phyloP scores from a whole-genome alignment of 306 rosid species.

The Spatholobus suberectus region DNA sequence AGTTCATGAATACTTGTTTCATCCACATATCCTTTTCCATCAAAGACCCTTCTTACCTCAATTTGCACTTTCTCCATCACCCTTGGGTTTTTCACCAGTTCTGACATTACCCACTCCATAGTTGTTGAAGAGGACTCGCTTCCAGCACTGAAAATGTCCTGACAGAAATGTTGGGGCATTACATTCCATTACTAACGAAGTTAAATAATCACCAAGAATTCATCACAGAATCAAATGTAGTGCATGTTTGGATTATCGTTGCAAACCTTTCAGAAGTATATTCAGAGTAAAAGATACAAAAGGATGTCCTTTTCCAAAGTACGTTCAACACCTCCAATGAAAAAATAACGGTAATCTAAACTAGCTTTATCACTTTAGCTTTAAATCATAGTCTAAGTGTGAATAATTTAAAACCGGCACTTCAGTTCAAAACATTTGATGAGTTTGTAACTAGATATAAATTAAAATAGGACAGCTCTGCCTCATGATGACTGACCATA shows the following conservation, averaged over 20 bases:
- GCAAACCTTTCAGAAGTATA: too few relatives aligned
- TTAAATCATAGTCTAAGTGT: neutral
- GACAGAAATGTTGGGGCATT: conserved; percentile 12
- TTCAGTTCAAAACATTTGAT: neutral
- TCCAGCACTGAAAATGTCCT: conserved; percentile 51
- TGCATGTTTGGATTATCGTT: too few relatives aligned
- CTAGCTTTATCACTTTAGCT: neutral
- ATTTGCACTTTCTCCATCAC: conserved; percentile 37
- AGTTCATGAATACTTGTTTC: conserved; percentile 38
- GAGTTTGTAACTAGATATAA: too few relatives aligned
- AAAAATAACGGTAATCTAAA: too few relatives aligned
- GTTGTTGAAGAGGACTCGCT: conserved; percentile 32
- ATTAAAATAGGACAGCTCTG: too few relatives aligned
- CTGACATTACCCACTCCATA: conserved; percentile 48
- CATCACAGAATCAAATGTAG: neutral
- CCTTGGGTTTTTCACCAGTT: conserved; percentile 46
- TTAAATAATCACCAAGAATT: neutral
- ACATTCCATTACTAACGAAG: neutral
- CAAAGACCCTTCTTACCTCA: conserved; percentile 46
- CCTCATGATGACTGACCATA: too few relatives aligned
- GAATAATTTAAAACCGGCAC: too few relatives aligned
- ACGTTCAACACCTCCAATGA: too few relatives aligned
- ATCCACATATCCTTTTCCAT: conserved; percentile 34
- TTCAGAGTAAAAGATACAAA: too few relatives aligned
- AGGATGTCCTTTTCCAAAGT: too few relatives aligned